Evolutionary conservation across 2,329 filamentous ascomycete genomes (phyloP).

Genomic region (Elsinoe perseae): DNA sequence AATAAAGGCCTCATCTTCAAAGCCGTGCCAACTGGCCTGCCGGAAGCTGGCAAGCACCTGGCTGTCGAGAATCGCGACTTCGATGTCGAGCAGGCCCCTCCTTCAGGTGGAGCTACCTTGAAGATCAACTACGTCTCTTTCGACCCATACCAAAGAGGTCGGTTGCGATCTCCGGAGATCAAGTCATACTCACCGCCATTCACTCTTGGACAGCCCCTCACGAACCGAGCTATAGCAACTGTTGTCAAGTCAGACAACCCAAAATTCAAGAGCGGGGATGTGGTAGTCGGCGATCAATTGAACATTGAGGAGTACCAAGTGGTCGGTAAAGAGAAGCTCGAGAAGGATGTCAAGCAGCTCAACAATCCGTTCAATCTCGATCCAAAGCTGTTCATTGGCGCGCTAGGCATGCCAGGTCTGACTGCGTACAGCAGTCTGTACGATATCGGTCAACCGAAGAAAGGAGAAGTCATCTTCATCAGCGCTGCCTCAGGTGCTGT

Average conservation of each 20-base stretch:
- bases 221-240: constrained; percentile 56
- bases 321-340: constrained; percentile 42
- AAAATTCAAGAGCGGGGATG: constrained; percentile 59
- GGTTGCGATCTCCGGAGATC: constrained; percentile 58
- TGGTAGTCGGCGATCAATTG: constrained; percentile 43
- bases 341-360: constrained; percentile 41
- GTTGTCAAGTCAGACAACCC: constrained; percentile 61
- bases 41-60: constrained; percentile 64
- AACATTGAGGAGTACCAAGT: constrained; percentile 54
- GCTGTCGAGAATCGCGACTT: constrained; percentile 58
- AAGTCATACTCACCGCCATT: constrained; percentile 64
- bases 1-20: constrained; percentile 76
- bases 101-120: constrained; percentile 58
- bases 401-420: constrained; percentile 70
- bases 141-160: constrained; percentile 77
- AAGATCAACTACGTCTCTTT: constrained; percentile 68
- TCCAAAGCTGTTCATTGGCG: constrained; percentile 60
- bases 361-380: constrained; percentile 64
- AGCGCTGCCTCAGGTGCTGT: constrained; percentile 74
- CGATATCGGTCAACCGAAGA: constrained; percentile 65
- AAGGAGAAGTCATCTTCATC: constrained; percentile 75
- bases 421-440: constrained; percentile 69
- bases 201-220: constrained; percentile 54
- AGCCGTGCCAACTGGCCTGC: constrained; percentile 56
- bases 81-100: constrained; percentile 55